Percentiles rank a stretch among this genome's conserved stretches.
These are phyloP conservation scores for Pleurozium schreberi DNA, from an alignment of 225 moss, liverwort and hornwort species.

Conservation along the genomic window DNA sequence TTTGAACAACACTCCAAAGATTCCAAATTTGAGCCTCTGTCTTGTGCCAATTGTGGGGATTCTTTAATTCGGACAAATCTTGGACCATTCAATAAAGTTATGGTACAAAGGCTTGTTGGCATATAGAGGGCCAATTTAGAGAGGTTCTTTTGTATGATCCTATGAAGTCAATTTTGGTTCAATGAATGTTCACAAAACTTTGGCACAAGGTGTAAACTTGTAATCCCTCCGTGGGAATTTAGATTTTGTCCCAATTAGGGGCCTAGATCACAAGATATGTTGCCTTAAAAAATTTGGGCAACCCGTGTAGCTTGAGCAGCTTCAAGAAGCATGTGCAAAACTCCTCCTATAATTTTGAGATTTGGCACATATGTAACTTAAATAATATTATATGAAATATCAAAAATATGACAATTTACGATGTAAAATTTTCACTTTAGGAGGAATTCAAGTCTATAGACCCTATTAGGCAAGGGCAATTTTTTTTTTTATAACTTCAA, in stretches of 20 bases:
- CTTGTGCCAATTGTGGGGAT: too few relatives aligned
- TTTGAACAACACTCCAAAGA: too few relatives aligned
- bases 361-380: neutral
- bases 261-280: accelerated
- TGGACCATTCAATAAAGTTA: too few relatives aligned
- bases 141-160: too few relatives aligned
- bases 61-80: too few relatives aligned
- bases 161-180: neutral
- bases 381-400: neutral
- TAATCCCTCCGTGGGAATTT: accelerated
- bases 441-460: neutral
- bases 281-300: accelerated
- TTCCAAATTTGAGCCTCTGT: too few relatives aligned
- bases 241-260: neutral
- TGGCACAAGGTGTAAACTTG: neutral
- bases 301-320: accelerated
- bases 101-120: too few relatives aligned
- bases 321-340: neutral
- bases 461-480: accelerated
- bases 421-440: neutral
- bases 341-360: neutral
- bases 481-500: neutral
- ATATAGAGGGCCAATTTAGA: too few relatives aligned
- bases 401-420: neutral
- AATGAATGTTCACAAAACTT: neutral